Evolutionary conservation across 768 basidiomycete species (phyloP), one percentile per base, ranked within the genome.

Genomic region (Naganishia randhawae): DNA sequence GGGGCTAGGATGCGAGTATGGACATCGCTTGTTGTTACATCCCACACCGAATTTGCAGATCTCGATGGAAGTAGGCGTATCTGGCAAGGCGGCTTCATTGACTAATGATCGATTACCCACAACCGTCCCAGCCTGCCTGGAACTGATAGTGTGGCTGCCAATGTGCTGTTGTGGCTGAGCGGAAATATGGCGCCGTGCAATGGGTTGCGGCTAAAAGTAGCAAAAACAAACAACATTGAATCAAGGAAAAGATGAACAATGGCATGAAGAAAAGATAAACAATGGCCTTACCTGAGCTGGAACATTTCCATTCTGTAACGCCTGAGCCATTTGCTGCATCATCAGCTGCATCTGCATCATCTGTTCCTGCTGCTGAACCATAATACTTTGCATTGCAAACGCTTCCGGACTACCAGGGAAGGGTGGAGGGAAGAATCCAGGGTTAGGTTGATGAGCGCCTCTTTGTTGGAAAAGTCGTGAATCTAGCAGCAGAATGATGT

Each of bases 1-100:
- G n/a, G 96, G 96, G 10, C 90, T 92, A 5, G 96, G 94, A 79
- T 99, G 96, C 10, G 92, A 91, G 79, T 87, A 98, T 19, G 89
- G 84, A 79, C 96, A 99, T 52, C 88, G 84, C 0, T 89, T 84
- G 78, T 97, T 95, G 55, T 88, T 89, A 81, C 96, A 99, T 72
- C 93, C 95, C 27, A 88, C 83, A 13, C 85, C 87, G 72, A 90
- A 98, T 81, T 96, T 96, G 86, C 96, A 99, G 25, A 99, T 83
- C 0, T 76, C 76, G 22, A 76, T 75, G 22, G 76, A 73, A 7
- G 73, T 67, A 10, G 82, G 82, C 66, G 53, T 63, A 31, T 63
- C 41, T 41, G 74, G 75, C 27, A 72, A 61, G 3, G 64, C 19
- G 0, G 70, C 45, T 8, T 72, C 52, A 32, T 66, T 65, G 35